phyloP scores from a whole-genome alignment of 208 protist species.

The Leishmania lainsoni region DNA sequence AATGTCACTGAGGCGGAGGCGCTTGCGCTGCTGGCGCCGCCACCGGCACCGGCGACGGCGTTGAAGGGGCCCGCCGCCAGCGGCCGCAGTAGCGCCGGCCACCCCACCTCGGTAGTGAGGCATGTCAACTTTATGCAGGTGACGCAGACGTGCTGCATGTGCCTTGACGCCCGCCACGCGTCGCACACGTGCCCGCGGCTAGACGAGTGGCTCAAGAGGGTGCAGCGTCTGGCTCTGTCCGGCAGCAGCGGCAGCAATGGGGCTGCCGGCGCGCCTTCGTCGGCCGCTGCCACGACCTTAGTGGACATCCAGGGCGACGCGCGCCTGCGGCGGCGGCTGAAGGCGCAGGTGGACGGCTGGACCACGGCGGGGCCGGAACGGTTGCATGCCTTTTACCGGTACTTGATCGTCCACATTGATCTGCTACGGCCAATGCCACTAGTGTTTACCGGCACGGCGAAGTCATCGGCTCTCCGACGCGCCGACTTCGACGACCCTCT shows the following conservation, averaged over 20 bases:
- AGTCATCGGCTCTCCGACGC: background rate
- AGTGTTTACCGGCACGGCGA: background rate
- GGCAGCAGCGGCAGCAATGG: background rate
- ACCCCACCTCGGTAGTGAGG: background rate
- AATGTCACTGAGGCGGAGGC: slow-evolving; percentile 71
- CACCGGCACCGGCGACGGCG: background rate
- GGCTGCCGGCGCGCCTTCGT: background rate
- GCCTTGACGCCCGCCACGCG: slow-evolving; percentile 82
- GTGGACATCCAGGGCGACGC: slow-evolving; percentile 16
- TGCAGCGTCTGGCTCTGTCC: slow-evolving; percentile 29
- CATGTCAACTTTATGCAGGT: slow-evolving; percentile 83
- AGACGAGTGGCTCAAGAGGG: slow-evolving; percentile 56
- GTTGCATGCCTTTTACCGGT: slow-evolving; percentile 81
- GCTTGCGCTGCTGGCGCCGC: slow-evolving; percentile 41
- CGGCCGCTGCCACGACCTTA: background rate
- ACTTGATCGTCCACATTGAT: slow-evolving; percentile 61
- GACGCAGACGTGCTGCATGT: slow-evolving; percentile 88
- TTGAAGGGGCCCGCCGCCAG: background rate
- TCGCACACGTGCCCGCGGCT: slow-evolving; percentile 76
- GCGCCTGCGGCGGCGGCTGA: slow-evolving; percentile 41
- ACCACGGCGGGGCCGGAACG: slow-evolving; percentile 79
- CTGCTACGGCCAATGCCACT: slow-evolving; percentile 18
- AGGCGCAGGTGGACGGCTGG: slow-evolving; percentile 84
- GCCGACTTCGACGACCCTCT: slow-evolving; percentile 44
- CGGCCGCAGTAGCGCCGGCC: background rate